Base-by-base conservation (phyloP, 148 eudicot species). In the Selenicereus undatus region DNA sequence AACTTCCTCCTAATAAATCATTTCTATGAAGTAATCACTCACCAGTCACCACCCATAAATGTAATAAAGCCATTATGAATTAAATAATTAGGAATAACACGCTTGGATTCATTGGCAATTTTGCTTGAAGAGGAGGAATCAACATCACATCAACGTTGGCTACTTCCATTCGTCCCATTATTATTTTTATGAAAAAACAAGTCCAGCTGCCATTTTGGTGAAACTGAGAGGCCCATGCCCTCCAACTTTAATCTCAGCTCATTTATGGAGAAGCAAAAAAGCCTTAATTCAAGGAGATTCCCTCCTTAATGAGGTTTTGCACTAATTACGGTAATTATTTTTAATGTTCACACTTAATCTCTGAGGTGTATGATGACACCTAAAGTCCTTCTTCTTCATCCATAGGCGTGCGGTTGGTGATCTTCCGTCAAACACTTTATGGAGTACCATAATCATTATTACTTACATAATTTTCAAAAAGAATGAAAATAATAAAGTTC, bases 371-470 rank as follows among this genome's bases (percentile, higher is more conserved):
- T 39, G 43, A n/a, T 17, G n/a, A 17, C 20, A 10, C 36, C 35
- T 79, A 52, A 79, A 83, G 79, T 83, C 66, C 22, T 5, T 56
- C 62, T 17, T 58, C 35, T 64, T 51, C 76, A 76, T 27, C 39
- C 52, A 43, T 65, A 77, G 75, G 78, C 86, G 83, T 84, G 86
- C 78, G 81, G 83, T 84, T 52, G 80, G 83, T 73, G 80, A 66
- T 60, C 45, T 83, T 71, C 50, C 71, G 81, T 81, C 83, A 84
- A 81, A 83, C 83, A 81, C 75, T 81, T 81, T 83, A 83, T 84
- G 83, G 86, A 81, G 83, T 76, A 64, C 80, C 80, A 77, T 58
- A 73, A 84, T 84, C 86, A 84, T 84, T 78, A 50, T 74, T 74
- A 35, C 30, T 71, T 76, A 71, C 42, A 21, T 42, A 70, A 80